Conservation (phyloP, 345 rosid genomes). For the Eucalyptus lansdowneana region DNA sequence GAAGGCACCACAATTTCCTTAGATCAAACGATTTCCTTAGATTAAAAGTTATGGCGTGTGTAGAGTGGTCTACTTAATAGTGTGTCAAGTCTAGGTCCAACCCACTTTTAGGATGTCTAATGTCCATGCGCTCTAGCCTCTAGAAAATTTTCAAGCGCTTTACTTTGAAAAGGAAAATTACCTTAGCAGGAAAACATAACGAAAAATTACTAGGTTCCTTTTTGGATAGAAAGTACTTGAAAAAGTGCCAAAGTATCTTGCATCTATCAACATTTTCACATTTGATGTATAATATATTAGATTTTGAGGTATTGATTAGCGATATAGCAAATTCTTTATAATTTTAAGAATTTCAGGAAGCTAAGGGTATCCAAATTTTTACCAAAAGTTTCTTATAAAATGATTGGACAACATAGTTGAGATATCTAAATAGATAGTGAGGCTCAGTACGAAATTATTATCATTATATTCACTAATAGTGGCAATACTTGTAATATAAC, state of each 20-base stretch:
- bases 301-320: neutral
- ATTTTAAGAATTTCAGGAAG: neutral
- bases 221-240: neutral
- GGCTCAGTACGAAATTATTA: neutral
- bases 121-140: no score
- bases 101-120: no score
- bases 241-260: neutral
- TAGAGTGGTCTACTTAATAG: neutral
- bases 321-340: neutral
- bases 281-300: neutral
- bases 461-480: neutral
- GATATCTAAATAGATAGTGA: neutral
- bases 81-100: no score
- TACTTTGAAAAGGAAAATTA: neutral
- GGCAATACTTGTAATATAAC: neutral
- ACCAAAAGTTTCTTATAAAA: neutral
- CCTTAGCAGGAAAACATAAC: neutral
- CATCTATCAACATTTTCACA: neutral
- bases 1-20: neutral
- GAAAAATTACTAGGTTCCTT: neutral
- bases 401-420: neutral
- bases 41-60: neutral
- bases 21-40: neutral
- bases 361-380: neutral
- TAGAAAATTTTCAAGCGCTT: no score